Evolutionary conservation across 1,284 basidiomycete species (phyloP).

Genomic region (Apiotrichum siamense): DNA sequence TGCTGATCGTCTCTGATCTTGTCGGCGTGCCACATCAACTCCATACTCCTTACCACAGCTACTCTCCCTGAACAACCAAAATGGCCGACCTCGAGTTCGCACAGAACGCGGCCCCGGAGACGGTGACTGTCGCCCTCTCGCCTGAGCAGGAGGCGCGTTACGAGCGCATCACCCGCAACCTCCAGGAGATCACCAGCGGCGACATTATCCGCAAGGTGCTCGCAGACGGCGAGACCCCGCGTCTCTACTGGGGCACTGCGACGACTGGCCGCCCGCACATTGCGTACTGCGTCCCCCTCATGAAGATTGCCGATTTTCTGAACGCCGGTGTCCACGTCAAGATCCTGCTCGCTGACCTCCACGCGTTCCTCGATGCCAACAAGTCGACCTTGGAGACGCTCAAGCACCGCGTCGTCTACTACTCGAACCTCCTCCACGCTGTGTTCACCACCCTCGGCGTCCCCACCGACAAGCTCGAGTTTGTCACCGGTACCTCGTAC

Average conservation of each 20-base stretch:
- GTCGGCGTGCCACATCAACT: neutral
- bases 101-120: slow-evolving; percentile 10
- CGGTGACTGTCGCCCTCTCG: slow-evolving; percentile 27
- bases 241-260: slow-evolving; percentile 90
- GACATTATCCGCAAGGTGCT: slow-evolving; percentile 79
- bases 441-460: slow-evolving; percentile 86
- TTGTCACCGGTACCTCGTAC: slow-evolving; percentile 75
- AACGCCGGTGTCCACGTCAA: slow-evolving; percentile 85
- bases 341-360: slow-evolving; percentile 91
- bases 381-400: slow-evolving; percentile 97
- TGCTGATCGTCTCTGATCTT: too few relatives aligned
- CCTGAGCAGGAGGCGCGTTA: slow-evolving; percentile 58
- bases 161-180: slow-evolving; percentile 75
- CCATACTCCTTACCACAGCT: neutral
- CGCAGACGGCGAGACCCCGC: slow-evolving; percentile 66
- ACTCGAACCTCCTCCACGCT: slow-evolving; percentile 71
- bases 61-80: neutral
- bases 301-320: slow-evolving; percentile 95
- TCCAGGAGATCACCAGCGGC: slow-evolving; percentile 83
- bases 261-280: slow-evolving; percentile 94
- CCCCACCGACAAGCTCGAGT: slow-evolving; percentile 73
- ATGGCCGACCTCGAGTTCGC: slow-evolving; percentile 24
- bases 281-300: slow-evolving; percentile 91
- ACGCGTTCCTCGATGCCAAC: slow-evolving; percentile 96
- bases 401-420: slow-evolving; percentile 82